Base-by-base conservation (phyloP, 2,329 filamentous ascomycete species). In the Colletotrichum caudatum region DNA sequence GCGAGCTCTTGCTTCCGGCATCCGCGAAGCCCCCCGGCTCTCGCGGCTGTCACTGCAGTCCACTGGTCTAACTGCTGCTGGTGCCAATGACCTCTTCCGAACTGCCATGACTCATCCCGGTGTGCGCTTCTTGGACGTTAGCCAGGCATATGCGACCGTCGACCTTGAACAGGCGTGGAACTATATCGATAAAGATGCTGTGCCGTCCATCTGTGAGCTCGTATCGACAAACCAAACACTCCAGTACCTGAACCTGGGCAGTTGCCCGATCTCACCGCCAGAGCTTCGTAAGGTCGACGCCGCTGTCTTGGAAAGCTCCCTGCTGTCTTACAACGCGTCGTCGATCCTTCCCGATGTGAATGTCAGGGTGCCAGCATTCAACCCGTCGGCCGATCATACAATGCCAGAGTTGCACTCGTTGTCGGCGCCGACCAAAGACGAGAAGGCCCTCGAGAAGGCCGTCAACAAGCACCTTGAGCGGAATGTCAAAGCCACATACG, bases 131-230 rank as follows among this genome's bases (percentile, higher is more conserved):
- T 74, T 87, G 14, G 84, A 86, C 72, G 70, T 87, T 5, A 82
- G 84, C 20, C 85, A 86, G 74, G 81, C 80, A 26, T 86, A 82
- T 74, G 80, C 82, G n/a, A 87, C 84, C 14, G 74, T 81, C 39
- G 84, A 86, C 69, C 80, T 85, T 1, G 78, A 78, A 39, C 80
- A 82, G 75, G 82, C 82, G 37, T 86, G 84, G 78, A 87, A 87
- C 71, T 86, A 81, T 76, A 78, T 87, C 53, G 81, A 82, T 37
- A 82, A 84, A 69, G 77, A 53, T 6, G 77, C 78, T 23, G 76
- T 81, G 3, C 71, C 76, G 2, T 74, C 79, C 29, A 77, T 87
- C 12, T 71, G 75, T 46, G 71, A 75, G 18, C 74, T 86, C 23
- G 69, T 86, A 62, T 72, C 71, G 18, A 75, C 76, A 5, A 76